Percentiles rank a stretch among this genome's conserved stretches.
Conservation (phyloP, 163 green algal species). For the Chlorella variabilis region DNA sequence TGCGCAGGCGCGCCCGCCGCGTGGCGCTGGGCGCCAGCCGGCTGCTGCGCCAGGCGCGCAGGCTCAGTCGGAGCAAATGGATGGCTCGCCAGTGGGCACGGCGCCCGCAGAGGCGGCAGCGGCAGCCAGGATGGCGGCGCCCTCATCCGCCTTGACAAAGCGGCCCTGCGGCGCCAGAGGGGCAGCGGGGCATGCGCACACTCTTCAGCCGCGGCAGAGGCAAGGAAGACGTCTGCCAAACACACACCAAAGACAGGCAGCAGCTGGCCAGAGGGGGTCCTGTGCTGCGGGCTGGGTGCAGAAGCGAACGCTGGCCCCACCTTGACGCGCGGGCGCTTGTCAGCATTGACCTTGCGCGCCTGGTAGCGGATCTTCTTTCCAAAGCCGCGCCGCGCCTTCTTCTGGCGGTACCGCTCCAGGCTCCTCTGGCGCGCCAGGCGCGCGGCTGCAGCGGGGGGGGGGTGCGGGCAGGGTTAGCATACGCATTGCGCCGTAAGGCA, state of each 20-base stretch:
- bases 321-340: slow-evolving; percentile 56
- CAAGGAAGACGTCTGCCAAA: too few relatives aligned
- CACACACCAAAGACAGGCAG: background rate
- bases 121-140: background rate
- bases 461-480: too few relatives aligned
- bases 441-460: slow-evolving; percentile 5
- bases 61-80: too few relatives aligned
- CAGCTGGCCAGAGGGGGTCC: background rate
- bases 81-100: too few relatives aligned
- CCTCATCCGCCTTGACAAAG: slow-evolving; percentile 18
- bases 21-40: too few relatives aligned
- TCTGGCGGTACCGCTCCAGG: slow-evolving; percentile 73
- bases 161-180: slow-evolving; percentile 7
- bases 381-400: slow-evolving; percentile 65
- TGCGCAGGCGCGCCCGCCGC: too few relatives aligned
- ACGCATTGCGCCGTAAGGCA: too few relatives aligned
- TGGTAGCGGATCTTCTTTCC: slow-evolving; percentile 65
- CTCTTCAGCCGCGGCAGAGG: too few relatives aligned
- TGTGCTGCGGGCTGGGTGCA: too few relatives aligned
- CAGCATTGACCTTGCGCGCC: slow-evolving; percentile 60
- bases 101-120: background rate
- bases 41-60: too few relatives aligned
- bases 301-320: too few relatives aligned
- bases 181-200: too few relatives aligned
- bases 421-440: slow-evolving; percentile 34